phyloP scores from a whole-genome alignment of 257 asterid genomes.

The Nicotiana tomentosiformis region DNA sequence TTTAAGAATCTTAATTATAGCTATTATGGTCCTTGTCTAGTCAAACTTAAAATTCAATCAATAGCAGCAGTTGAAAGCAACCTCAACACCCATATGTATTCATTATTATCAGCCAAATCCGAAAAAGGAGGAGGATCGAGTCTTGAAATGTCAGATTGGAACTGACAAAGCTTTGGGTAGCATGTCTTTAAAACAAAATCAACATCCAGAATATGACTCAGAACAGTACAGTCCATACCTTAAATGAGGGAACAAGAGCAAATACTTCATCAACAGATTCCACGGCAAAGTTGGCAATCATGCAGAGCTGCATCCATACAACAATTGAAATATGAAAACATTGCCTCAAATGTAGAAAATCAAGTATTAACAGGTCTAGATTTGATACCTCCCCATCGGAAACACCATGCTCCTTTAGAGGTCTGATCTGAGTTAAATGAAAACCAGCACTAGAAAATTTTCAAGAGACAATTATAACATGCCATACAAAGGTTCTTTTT shows the following conservation, averaged over 20 bases:
- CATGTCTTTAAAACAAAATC: neutral
- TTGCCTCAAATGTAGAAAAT: conserved; percentile 6
- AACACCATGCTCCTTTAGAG: conserved; percentile 67
- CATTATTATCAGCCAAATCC: neutral
- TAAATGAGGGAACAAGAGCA: conserved; percentile 71
- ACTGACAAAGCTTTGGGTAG: neutral
- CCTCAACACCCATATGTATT: neutral
- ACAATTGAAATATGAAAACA: conserved; percentile 13
- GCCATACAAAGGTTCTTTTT: neutral
- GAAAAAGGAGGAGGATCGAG: neutral
- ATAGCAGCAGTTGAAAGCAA: conserved; percentile 5
- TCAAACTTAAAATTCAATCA: conserved; percentile 5
- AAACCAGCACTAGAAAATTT: conserved; percentile 6
- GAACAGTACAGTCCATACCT: conserved; percentile 38
- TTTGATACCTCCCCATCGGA: conserved; percentile 70
- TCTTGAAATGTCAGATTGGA: neutral
- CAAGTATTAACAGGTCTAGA: conserved; percentile 10
- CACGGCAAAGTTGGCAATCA: conserved; percentile 61
- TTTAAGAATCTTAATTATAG: neutral
- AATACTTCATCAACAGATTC: conserved; percentile 86
- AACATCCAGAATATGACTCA: conserved; percentile 11
- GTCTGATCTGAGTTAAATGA: conserved; percentile 60
- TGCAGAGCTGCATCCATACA: conserved; percentile 53
- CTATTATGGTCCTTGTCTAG: neutral
- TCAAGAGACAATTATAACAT: neutral